Percentiles rank a stretch among this genome's conserved stretches.
These are phyloP conservation scores for Beauveria brongniartii DNA, from an alignment of 2,329 filamentous ascomycete species.

Conservation along the genomic window DNA sequence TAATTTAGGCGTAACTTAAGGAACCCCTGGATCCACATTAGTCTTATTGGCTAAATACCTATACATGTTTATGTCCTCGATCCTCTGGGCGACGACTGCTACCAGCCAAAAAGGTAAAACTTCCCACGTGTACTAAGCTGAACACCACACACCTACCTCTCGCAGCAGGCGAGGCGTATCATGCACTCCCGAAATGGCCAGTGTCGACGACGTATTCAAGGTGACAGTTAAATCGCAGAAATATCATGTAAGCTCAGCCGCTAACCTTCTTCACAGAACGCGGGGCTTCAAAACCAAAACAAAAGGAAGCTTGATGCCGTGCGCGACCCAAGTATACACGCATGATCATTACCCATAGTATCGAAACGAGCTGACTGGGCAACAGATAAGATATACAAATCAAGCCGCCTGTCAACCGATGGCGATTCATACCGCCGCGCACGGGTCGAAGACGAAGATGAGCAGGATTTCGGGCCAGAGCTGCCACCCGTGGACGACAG, in stretches of 20 bases:
- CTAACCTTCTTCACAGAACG: conserved; percentile 25
- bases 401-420: conserved; percentile 43
- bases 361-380: not conserved
- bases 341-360: not conserved
- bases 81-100: too few relatives aligned
- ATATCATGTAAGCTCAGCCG: conserved; percentile 1
- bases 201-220: conserved; percentile 53
- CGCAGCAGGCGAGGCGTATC: not conserved
- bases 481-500: conserved; percentile 36
- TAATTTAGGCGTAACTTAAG: too few relatives aligned
- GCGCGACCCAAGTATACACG: conserved; percentile 51
- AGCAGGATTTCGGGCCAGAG: conserved; percentile 40
- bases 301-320: conserved; percentile 58
- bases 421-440: conserved; percentile 35
- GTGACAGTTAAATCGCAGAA: conserved; percentile 18
- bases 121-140: not conserved
- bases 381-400: conserved; percentile 56
- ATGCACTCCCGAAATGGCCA: conserved; percentile 35
- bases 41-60: too few relatives aligned
- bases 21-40: too few relatives aligned
- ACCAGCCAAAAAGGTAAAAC: not conserved
- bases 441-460: conserved; percentile 41
- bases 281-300: conserved; percentile 39
- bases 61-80: too few relatives aligned
- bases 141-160: not conserved